A percentile compares a stretch with the other conserved stretches of the same genome.
phyloP scores from a whole-genome alignment of 768 basidiomycete species.

The Mycena amicta region DNA sequence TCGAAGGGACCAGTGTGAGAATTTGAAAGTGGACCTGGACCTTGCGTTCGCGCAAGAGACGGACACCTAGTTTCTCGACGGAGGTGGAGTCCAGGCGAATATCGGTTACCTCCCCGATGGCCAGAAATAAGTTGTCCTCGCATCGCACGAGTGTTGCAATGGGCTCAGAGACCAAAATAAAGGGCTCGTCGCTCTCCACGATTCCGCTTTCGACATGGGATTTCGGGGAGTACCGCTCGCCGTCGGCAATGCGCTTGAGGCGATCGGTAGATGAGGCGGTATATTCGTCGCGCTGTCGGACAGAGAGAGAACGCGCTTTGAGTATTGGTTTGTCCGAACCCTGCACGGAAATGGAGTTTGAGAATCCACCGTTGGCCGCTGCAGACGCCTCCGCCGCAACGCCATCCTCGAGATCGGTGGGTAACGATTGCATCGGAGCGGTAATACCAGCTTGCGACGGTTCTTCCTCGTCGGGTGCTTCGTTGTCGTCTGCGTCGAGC shows the following conservation, averaged over 20 bases:
- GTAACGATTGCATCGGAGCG: background rate
- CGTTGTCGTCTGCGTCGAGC: conserved; percentile 3
- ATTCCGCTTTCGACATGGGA: no score
- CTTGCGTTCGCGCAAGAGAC: conserved; percentile 23
- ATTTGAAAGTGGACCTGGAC: conserved; percentile 27
- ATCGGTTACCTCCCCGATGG: conserved; percentile 30
- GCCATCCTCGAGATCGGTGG: conserved; percentile 6
- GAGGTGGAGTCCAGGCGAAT: conserved; percentile 24
- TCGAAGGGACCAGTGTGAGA: conserved; percentile 25
- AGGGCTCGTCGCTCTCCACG: no score
- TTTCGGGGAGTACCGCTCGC: no score
- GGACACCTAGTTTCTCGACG: conserved; percentile 16
- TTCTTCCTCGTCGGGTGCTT: background rate
- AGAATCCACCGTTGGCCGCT: background rate
- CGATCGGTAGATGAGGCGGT: background rate
- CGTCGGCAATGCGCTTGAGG: no score
- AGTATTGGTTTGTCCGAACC: background rate
- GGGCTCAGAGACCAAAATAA: no score
- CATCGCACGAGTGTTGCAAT: no score
- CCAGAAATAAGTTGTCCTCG: conserved; percentile 29
- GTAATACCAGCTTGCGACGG: background rate
- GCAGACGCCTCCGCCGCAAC: no score
- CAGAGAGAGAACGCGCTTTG: background rate
- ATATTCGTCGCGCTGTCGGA: background rate
- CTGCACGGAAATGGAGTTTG: no score